phyloP scores from a whole-genome alignment of 495 filamentous ascomycete genomes.

The Delitschia confertaspora region DNA sequence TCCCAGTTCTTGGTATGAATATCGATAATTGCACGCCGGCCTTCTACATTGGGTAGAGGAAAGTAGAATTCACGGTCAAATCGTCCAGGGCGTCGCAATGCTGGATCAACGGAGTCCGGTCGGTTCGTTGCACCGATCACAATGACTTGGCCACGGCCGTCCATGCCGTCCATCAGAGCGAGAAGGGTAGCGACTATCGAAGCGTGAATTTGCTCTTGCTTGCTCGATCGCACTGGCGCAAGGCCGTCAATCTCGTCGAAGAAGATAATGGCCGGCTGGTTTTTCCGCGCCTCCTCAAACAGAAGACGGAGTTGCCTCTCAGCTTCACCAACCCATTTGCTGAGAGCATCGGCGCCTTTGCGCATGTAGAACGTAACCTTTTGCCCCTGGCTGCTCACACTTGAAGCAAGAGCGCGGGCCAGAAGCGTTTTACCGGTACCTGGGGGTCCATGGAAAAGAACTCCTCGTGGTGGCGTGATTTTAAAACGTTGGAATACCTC shows the following conservation, averaged over 20 bases:
- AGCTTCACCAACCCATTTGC: constrained; percentile 98
- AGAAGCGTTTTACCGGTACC: constrained; percentile 96
- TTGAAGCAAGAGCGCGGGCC: constrained; percentile 80
- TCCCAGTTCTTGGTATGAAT: constrained; percentile 96
- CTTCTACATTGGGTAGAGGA: constrained; percentile 72
- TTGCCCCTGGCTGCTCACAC: constrained; percentile 66
- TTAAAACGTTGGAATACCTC: constrained; percentile 90
- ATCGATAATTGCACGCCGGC: constrained; percentile 74
- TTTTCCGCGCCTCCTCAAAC: constrained; percentile 92
- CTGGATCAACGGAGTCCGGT: constrained; percentile 93
- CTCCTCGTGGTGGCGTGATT: constrained; percentile 85
- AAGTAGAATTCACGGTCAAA: constrained; percentile 99
- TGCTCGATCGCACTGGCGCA: constrained; percentile 89
- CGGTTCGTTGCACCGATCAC: constrained; percentile 97
- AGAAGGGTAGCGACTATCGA: constrained; percentile 94
- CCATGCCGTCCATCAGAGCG: constrained; percentile 98
- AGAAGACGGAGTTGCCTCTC: constrained; percentile 86
- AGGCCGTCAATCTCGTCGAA: constrained; percentile 98
- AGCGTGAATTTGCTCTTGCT: constrained; percentile 96
- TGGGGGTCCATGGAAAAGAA: constrained; percentile 92
- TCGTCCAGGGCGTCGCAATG: constrained; percentile 82
- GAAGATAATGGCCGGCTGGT: constrained; percentile 97
- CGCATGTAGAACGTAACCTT: constrained; percentile 99
- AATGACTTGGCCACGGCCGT: constrained; percentile 93
- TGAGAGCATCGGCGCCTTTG: constrained; percentile 91